Base-by-base conservation (phyloP, 208 protist genomes). In the Sergeia podlipaevii region DNA sequence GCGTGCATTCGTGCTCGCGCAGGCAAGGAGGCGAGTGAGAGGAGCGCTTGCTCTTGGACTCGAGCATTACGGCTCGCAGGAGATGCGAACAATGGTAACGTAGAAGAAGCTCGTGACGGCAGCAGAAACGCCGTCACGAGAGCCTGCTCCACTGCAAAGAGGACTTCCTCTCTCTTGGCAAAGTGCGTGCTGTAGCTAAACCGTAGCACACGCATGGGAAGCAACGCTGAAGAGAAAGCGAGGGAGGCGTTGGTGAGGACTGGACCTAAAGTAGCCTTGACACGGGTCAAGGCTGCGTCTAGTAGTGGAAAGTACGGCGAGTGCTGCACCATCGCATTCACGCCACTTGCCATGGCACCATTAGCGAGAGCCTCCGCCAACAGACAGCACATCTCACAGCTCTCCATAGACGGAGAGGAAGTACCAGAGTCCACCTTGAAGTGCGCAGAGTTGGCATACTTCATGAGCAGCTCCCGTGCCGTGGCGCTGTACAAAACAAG, bases 41-140 rank as follows among this genome's bases (percentile, higher is more conserved):
- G 27, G 28, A 86, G 63, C n/a, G 70, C 71, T 54, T 80, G 75
- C 54, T 91, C 78, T 52, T 75, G 63, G 24, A 85, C 64, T n/a
- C 28, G 15, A 33, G 30, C 21, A 26, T 51, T 44, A 17, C 7
- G 62, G 27, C 11, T 29, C 52, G 6, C 52, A 4, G n/a, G 4
- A 21, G 20, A 42, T 42, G 3, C 41, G 49, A 62, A 17, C 15
- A 21, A n/a, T 38, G 13, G 13, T n/a, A 43, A 13, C 4, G 46
- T 24, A 15, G 46, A 5, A 4, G 1, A n/a, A 11, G 43, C 18
- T 11, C 26, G 5, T 48, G 43, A 20, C 13, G 24, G 4, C 27
- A 56, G 38, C 15, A 80, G 42, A 1, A 80, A 41, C 13, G 65
- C 48, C 11, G 57, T 53, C 36, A 86, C 44, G 17, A 91, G 47